These are phyloP conservation scores for Ophiobolus disseminans DNA, from an alignment of 2,329 filamentous ascomycete genomes.

Conservation along the genomic window DNA sequence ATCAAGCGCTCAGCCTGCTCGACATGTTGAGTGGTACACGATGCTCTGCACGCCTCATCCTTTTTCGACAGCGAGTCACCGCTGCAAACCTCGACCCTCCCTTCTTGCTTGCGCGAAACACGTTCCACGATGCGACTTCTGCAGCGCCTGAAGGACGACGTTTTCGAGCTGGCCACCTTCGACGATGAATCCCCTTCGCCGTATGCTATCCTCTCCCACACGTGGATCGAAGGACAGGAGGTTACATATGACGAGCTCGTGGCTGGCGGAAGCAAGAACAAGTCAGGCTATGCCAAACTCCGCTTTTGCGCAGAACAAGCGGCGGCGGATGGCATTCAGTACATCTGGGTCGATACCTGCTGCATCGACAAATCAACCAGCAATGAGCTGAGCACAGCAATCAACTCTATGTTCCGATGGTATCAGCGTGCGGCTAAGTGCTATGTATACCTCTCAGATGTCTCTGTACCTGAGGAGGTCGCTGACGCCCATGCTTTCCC, in stretches of 20 bases:
- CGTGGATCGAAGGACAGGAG: slow-evolving; percentile 22
- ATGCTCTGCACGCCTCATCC: no score
- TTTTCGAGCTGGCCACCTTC: slow-evolving; percentile 22
- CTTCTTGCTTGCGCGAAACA: slow-evolving; percentile 1
- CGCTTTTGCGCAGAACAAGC: no score
- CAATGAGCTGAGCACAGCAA: no score
- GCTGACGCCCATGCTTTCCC: slow-evolving; percentile 11
- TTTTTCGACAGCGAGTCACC: slow-evolving; percentile 4
- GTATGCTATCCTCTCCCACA: slow-evolving; percentile 31
- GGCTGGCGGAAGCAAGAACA: slow-evolving; percentile 15
- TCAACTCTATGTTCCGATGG: no score
- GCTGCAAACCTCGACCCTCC: slow-evolving; percentile 5
- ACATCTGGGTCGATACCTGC: no score
- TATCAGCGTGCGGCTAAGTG: no score
- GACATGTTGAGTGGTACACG: background rate
- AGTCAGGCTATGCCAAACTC: slow-evolving; percentile 18
- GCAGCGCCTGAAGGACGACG: slow-evolving; percentile 25
- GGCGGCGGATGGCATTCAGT: no score
- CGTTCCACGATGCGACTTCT: background rate
- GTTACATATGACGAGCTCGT: slow-evolving; percentile 24
- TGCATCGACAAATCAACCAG: no score
- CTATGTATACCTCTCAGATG: no score
- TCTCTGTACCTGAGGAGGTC: slow-evolving; percentile 10
- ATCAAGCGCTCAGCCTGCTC: background rate
- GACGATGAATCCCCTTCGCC: slow-evolving; percentile 15